These are phyloP conservation scores for Ogataea minuta DNA, from an alignment of 805 yeast species.

Conservation along the genomic window DNA sequence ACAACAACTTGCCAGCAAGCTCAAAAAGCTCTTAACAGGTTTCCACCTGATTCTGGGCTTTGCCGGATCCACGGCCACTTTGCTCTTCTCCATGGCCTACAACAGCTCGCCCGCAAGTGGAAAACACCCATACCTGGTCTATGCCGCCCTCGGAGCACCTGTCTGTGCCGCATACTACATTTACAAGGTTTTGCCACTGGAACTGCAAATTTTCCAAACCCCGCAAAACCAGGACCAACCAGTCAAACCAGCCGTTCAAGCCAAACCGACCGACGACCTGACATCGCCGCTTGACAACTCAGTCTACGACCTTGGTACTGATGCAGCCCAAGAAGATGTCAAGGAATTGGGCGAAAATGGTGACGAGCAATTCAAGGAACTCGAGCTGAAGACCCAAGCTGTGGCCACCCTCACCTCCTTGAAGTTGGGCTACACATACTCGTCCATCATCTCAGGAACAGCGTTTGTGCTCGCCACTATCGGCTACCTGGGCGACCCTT, in stretches of 20 bases:
- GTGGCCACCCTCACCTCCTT: conserved; percentile 34
- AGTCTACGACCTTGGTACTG: conserved; percentile 41
- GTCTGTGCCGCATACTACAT: conserved; percentile 35
- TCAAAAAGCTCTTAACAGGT: conserved; percentile 17
- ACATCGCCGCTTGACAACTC: conserved; percentile 45
- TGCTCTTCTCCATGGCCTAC: conserved; percentile 55
- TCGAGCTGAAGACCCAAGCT: conserved; percentile 40
- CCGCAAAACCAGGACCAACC: conserved; percentile 22
- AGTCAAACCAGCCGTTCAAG: conserved; percentile 15
- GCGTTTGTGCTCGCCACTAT: conserved; percentile 49
- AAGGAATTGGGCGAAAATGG: conserved; percentile 36
- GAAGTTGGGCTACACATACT: conserved; percentile 38
- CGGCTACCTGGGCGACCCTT: conserved; percentile 57
- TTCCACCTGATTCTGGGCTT: conserved; percentile 29
- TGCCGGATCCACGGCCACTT: conserved; percentile 49
- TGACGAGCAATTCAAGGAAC: conserved; percentile 29
- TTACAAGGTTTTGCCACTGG: conserved; percentile 27
- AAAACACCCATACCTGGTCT: conserved; percentile 72
- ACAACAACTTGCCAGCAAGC: conserved; percentile 14
- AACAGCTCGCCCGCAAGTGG: conserved; percentile 51
- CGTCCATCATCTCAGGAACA: conserved; percentile 41
- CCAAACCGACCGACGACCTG: conserved; percentile 28
- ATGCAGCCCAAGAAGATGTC: conserved; percentile 27
- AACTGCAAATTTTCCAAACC: conserved; percentile 25
- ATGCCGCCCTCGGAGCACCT: conserved; percentile 57